Conservation (phyloP, 352 stramenopile species). For the Phytophthora melonis region DNA sequence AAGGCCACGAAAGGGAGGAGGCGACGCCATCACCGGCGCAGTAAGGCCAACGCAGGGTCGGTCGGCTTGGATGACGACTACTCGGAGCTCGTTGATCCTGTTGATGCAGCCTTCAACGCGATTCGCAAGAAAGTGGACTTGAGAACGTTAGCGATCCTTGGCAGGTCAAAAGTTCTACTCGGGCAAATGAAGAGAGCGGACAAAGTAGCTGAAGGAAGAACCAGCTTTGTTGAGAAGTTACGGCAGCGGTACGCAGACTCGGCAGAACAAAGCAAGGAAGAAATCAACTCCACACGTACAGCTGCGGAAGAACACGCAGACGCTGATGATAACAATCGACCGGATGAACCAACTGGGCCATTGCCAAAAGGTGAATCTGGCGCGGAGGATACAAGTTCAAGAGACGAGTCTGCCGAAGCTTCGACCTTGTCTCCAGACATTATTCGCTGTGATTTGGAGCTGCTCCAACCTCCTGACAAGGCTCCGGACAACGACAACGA, state of each 20-base stretch:
- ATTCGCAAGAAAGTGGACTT: slow-evolving; percentile 56
- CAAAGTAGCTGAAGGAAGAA: not conserved
- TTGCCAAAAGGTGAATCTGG: not conserved
- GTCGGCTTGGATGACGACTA: slow-evolving; percentile 19
- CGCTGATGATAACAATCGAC: slow-evolving; percentile 6
- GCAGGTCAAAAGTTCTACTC: slow-evolving; percentile 58
- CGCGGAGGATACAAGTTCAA: not conserved
- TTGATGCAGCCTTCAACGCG: slow-evolving; percentile 48
- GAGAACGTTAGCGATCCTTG: slow-evolving; percentile 65
- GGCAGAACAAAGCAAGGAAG: not conserved
- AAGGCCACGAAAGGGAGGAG: not conserved
- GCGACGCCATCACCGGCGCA: slow-evolving; percentile 17
- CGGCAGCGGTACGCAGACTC: slow-evolving; percentile 25
- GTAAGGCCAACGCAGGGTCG: not conserved
- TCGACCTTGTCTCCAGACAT: slow-evolving; percentile 9
- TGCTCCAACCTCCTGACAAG: slow-evolving; percentile 59
- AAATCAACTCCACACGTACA: not conserved
- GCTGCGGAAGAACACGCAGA: not conserved
- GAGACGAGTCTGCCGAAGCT: not conserved
- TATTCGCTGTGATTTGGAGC: slow-evolving; percentile 58
- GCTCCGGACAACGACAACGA: slow-evolving; percentile 71
- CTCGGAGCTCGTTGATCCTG: slow-evolving; percentile 23
- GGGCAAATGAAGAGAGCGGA: slow-evolving; percentile 28
- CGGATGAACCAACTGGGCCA: not conserved
- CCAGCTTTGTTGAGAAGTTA: slow-evolving; percentile 46